phyloP scores from a whole-genome alignment of 768 basidiomycete species.

The Termitomyces bulborhizus region DNA sequence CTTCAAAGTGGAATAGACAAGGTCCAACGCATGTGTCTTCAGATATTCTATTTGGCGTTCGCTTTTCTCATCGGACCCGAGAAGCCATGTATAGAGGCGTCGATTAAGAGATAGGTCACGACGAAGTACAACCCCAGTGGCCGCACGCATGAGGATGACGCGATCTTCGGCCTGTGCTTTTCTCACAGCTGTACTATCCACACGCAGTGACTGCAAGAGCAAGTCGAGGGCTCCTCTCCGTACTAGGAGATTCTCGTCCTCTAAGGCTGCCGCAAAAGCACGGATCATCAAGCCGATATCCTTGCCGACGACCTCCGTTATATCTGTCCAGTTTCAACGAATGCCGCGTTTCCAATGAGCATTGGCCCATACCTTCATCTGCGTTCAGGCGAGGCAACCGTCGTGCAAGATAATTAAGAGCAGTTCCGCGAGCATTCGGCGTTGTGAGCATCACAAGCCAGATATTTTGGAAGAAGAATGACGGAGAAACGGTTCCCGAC shows the following conservation, averaged over 20 bases:
- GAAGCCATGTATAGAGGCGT: slow-evolving; percentile 87
- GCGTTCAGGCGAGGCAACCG: slow-evolving; percentile 66
- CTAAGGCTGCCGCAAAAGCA: slow-evolving; percentile 85
- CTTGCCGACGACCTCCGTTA: slow-evolving; percentile 67
- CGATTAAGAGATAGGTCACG: slow-evolving; percentile 91
- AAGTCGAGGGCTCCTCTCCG: slow-evolving; percentile 83
- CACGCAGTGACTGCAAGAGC: slow-evolving; percentile 64
- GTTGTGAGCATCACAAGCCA: slow-evolving; percentile 93
- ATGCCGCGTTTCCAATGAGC: not conserved
- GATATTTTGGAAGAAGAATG: slow-evolving; percentile 93
- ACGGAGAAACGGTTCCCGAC: slow-evolving; percentile 75
- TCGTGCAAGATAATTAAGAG: slow-evolving; percentile 81
- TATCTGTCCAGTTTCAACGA: slow-evolving; percentile 33
- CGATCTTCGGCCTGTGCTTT: slow-evolving; percentile 69
- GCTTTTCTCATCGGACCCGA: slow-evolving; percentile 75
- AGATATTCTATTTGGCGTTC: slow-evolving; percentile 73
- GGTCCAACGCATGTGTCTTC: slow-evolving; percentile 59
- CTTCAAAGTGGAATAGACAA: slow-evolving; percentile 65
- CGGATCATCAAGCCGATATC: slow-evolving; percentile 94
- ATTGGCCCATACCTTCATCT: slow-evolving; percentile 51
- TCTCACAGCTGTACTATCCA: slow-evolving; percentile 67
- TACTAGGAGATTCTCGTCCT: slow-evolving; percentile 90
- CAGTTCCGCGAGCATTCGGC: slow-evolving; percentile 76
- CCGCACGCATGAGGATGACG: slow-evolving; percentile 79
- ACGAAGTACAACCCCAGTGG: slow-evolving; percentile 83